A percentile compares a stretch with the other conserved stretches of the same genome.
Conservation (phyloP, 2,329 filamentous ascomycete genomes). For the Truncatella angustata region DNA sequence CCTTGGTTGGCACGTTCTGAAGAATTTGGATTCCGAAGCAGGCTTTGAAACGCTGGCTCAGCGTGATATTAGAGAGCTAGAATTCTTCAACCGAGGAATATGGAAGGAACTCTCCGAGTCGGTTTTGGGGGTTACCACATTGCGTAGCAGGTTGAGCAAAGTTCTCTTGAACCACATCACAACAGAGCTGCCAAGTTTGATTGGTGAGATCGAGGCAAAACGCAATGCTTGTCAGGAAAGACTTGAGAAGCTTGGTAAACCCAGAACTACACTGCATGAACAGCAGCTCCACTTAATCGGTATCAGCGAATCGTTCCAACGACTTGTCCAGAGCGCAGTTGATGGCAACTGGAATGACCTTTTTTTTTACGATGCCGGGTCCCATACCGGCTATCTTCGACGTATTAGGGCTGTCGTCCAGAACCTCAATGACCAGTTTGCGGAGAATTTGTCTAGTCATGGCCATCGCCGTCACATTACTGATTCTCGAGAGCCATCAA, state of each 20-base stretch:
- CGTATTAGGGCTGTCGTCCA: constrained; percentile 56
- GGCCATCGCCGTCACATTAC: constrained; percentile 40
- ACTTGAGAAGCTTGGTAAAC: constrained; percentile 47
- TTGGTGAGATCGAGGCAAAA: constrained; percentile 38
- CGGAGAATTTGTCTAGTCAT: constrained; percentile 34
- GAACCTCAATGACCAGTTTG: constrained; percentile 46
- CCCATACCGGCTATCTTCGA: constrained; percentile 31
- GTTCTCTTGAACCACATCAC: constrained; percentile 48
- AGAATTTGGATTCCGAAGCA: constrained; percentile 42
- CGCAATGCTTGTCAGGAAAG: constrained; percentile 31
- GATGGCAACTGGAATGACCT: constrained; percentile 49
- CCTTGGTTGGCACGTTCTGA: constrained; percentile 53
- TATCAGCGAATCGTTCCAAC: constrained; percentile 42
- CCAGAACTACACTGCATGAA: constrained; percentile 42
- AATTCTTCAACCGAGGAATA: constrained; percentile 41
- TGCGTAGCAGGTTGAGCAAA: constrained; percentile 48
- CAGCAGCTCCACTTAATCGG: constrained; percentile 47
- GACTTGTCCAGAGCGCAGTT: constrained; percentile 42
- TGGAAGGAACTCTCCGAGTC: constrained; percentile 36
- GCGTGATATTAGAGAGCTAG: constrained; percentile 37
- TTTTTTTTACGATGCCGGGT: constrained; percentile 45
- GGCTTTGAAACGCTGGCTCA: constrained; percentile 23
- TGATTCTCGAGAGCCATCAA: constrained; percentile 16
- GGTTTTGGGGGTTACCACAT: constrained; percentile 43
- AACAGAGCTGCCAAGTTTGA: constrained; percentile 42